phyloP scores from a whole-genome alignment of 345 rosid genomes.

The Alliaria petiolata region DNA sequence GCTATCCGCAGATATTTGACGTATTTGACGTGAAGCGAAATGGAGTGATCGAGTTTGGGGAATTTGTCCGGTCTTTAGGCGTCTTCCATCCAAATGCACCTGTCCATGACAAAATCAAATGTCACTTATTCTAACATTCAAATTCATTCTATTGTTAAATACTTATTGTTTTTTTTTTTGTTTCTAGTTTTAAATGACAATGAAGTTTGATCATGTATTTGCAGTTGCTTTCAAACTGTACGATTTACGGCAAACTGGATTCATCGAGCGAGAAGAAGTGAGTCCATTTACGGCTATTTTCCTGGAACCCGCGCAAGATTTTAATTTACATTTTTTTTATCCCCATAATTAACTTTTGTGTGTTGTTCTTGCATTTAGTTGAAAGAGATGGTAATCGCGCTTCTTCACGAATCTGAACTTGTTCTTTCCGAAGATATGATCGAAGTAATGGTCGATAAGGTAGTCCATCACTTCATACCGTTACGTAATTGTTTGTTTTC shows the following conservation, averaged over 20 bases:
- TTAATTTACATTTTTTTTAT: background rate
- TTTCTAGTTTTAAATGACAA: too few species aligned
- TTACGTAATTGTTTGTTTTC: background rate
- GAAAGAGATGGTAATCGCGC: slow-evolving; percentile 93
- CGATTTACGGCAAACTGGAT: slow-evolving; percentile 84
- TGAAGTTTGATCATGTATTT: slow-evolving; percentile 1
- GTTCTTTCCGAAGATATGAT: slow-evolving; percentile 60
- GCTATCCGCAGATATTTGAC: slow-evolving; percentile 59
- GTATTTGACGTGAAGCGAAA: slow-evolving; percentile 81
- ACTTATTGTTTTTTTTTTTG: too few species aligned
- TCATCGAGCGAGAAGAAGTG: slow-evolving; percentile 86
- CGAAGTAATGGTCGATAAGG: slow-evolving; percentile 77
- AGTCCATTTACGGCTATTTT: slow-evolving; percentile 1
- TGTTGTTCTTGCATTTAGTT: slow-evolving; percentile 36
- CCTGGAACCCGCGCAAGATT: background rate
- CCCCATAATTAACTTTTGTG: too few species aligned
- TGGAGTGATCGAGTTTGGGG: slow-evolving; percentile 91
- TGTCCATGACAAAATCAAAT: slow-evolving; percentile 56
- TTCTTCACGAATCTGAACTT: slow-evolving; percentile 84
- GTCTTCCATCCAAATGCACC: slow-evolving; percentile 81
- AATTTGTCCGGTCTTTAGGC: slow-evolving; percentile 81
- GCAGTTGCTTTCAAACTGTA: slow-evolving; percentile 89
- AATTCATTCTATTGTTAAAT: background rate
- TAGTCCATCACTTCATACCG: slow-evolving; percentile 4
- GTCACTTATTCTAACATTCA: slow-evolving; percentile 35